Evolutionary conservation across 2,329 filamentous ascomycete genomes (phyloP).

Genomic region (Arthroderma sp.): DNA sequence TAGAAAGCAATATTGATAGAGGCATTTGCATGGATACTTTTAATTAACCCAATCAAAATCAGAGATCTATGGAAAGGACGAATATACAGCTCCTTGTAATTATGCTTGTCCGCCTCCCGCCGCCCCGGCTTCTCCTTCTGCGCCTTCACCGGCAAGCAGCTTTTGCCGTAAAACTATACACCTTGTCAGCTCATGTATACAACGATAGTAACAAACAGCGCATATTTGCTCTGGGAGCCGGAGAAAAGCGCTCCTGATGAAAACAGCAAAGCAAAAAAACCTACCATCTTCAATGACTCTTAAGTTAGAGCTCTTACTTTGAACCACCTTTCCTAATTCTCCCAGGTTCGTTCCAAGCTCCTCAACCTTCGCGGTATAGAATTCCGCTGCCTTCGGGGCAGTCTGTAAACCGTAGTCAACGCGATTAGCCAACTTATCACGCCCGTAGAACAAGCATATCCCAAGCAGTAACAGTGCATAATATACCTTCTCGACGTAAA

Average conservation of each 20-base stretch:
- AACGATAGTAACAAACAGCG: neutral
- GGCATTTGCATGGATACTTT: no score
- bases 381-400: constrained; percentile 47
- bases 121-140: constrained; percentile 21
- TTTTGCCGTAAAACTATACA: constrained; percentile 38
- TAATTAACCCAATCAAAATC: no score
- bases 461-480: neutral
- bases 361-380: constrained; percentile 56
- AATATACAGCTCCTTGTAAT: neutral
- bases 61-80: no score
- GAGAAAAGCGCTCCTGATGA: neutral
- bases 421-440: neutral
- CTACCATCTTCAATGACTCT: constrained; percentile 78
- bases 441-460: neutral
- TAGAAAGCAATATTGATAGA: no score
- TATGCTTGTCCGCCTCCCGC: constrained; percentile 9
- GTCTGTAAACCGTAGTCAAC: constrained; percentile 23
- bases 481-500: constrained; percentile 78
- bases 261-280: constrained; percentile 11
- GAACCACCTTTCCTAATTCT: constrained; percentile 55
- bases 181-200: constrained; percentile 10
- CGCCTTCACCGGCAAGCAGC: constrained; percentile 33
- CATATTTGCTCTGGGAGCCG: neutral
- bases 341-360: constrained; percentile 51
- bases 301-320: constrained; percentile 69